Percentiles rank a stretch among this genome's conserved stretches.
Conservation (phyloP, 1,139 yeast species). For the Kodamaea anthophila region DNA sequence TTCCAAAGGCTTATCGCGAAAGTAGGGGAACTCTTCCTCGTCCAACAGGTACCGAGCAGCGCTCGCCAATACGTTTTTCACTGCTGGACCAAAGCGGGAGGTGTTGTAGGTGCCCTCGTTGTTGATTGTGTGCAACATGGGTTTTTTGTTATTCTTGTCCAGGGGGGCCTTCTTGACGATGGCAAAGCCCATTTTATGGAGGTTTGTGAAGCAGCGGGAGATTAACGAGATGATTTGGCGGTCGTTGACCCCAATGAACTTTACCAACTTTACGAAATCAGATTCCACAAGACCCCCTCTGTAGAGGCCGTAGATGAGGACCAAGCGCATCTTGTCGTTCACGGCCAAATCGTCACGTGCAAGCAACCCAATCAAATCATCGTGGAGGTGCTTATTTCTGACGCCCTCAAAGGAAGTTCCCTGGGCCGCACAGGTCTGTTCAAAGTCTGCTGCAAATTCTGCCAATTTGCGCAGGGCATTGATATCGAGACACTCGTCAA, state of each 20-base stretch:
- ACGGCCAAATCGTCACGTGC: slow-evolving; percentile 46
- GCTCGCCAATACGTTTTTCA: slow-evolving; percentile 51
- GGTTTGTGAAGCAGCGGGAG: slow-evolving; percentile 53
- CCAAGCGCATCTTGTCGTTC: slow-evolving; percentile 67
- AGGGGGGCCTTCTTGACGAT: slow-evolving; percentile 47
- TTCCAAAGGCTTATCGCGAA: slow-evolving; percentile 67
- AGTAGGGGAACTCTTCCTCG: slow-evolving; percentile 61
- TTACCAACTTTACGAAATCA: slow-evolving; percentile 66
- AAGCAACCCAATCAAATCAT: slow-evolving; percentile 55
- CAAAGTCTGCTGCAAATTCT: slow-evolving; percentile 59
- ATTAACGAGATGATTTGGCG: slow-evolving; percentile 46
- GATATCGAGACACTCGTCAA: slow-evolving; percentile 50
- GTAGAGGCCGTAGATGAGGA: slow-evolving; percentile 72
- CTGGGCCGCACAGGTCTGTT: slow-evolving; percentile 69
- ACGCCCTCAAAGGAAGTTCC: slow-evolving; percentile 72
- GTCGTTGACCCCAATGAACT: slow-evolving; percentile 60
- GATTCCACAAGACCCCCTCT: slow-evolving; percentile 77
- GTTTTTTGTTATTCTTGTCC: slow-evolving; percentile 35
- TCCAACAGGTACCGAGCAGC: slow-evolving; percentile 46
- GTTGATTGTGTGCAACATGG: slow-evolving; percentile 58
- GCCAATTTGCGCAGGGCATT: slow-evolving; percentile 52
- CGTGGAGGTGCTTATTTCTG: slow-evolving; percentile 58
- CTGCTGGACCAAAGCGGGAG: slow-evolving; percentile 70
- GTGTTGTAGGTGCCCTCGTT: slow-evolving; percentile 65
- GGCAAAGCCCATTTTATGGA: slow-evolving; percentile 61